phyloP scores from a whole-genome alignment of 495 filamentous ascomycete species.

The Neurospora africana region DNA sequence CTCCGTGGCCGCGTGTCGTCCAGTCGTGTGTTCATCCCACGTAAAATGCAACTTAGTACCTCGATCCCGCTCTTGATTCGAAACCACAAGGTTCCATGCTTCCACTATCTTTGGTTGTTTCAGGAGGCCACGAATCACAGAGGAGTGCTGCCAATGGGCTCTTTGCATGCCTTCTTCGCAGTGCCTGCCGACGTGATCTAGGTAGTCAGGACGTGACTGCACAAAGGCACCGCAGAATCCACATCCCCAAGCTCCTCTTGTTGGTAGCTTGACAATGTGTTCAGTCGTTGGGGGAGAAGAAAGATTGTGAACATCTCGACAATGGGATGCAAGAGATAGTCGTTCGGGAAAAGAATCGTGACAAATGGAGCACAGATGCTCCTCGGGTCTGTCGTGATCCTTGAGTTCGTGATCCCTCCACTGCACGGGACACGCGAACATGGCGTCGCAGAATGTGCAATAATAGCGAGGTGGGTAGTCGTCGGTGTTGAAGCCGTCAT shows the following conservation, averaged over 20 bases:
- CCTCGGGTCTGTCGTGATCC: slow-evolving; percentile 7
- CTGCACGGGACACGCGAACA: slow-evolving; percentile 11
- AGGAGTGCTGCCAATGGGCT: slow-evolving; percentile 14
- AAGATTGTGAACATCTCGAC: slow-evolving; percentile 3
- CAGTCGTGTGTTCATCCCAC: slow-evolving; percentile 11
- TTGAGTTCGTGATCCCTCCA: slow-evolving; percentile 16
- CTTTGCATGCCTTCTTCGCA: slow-evolving; percentile 13
- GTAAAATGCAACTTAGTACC: slow-evolving; percentile 7
- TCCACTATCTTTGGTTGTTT: slow-evolving; percentile 9
- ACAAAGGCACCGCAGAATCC: slow-evolving; percentile 15
- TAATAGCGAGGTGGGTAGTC: slow-evolving; percentile 4
- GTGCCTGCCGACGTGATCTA: slow-evolving; percentile 15
- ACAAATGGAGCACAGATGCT: slow-evolving; percentile 8
- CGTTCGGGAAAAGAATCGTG: not conserved
- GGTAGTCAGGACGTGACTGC: slow-evolving; percentile 7
- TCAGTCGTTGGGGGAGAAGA: not conserved
- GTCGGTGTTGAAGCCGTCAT: slow-evolving; percentile 3
- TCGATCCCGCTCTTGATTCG: slow-evolving; percentile 3
- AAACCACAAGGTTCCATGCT: slow-evolving; percentile 11
- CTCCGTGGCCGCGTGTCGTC: not conserved
- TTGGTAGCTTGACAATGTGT: not conserved
- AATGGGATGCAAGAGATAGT: slow-evolving; percentile 3
- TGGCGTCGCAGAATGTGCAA: slow-evolving; percentile 17
- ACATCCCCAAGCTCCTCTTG: slow-evolving; percentile 17
- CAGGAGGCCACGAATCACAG: slow-evolving; percentile 16